phyloP scores from a whole-genome alignment of 176 grass and related monocot species.

The Carex scoparia region DNA sequence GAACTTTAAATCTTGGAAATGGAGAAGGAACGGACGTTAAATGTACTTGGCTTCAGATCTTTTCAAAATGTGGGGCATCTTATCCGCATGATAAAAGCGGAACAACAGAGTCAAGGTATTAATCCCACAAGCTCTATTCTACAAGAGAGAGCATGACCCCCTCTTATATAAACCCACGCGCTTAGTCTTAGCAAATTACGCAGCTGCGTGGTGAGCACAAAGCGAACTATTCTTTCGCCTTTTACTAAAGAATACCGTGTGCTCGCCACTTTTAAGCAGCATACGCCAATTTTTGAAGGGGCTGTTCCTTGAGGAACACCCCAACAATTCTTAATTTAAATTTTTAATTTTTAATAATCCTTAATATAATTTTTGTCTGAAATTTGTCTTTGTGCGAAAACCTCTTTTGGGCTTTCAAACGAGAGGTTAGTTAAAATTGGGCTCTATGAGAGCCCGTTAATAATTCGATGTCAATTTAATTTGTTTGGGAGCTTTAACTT shows the following conservation, averaged over 20 bases:
- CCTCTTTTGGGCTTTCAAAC: too few species aligned
- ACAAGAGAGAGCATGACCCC: not conserved
- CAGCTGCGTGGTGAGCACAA: slow-evolving; percentile 61
- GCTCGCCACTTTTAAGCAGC: not conserved
- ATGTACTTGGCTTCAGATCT: not conserved
- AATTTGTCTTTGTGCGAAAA: too few species aligned
- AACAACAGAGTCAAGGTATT: not conserved
- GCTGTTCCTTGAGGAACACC: not conserved
- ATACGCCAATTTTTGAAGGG: slow-evolving; percentile 8
- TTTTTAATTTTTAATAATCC: too few species aligned
- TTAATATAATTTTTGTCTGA: too few species aligned
- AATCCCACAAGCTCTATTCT: not conserved
- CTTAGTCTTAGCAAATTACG: not conserved
- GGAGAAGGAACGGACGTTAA: not conserved
- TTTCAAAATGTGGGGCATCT: not conserved
- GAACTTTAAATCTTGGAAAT: not conserved
- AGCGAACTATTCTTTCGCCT: slow-evolving; percentile 61
- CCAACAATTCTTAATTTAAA: not conserved
- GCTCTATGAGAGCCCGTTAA: too few species aligned
- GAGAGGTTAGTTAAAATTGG: too few species aligned
- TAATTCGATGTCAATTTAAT: too few species aligned
- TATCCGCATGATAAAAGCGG: not conserved
- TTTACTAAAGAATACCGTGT: slow-evolving; percentile 67
- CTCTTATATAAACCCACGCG: not conserved
- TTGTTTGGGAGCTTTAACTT: too few species aligned